phyloP scores from a whole-genome alignment of 2,329 filamentous ascomycete genomes.

The Fusarium setosum region DNA sequence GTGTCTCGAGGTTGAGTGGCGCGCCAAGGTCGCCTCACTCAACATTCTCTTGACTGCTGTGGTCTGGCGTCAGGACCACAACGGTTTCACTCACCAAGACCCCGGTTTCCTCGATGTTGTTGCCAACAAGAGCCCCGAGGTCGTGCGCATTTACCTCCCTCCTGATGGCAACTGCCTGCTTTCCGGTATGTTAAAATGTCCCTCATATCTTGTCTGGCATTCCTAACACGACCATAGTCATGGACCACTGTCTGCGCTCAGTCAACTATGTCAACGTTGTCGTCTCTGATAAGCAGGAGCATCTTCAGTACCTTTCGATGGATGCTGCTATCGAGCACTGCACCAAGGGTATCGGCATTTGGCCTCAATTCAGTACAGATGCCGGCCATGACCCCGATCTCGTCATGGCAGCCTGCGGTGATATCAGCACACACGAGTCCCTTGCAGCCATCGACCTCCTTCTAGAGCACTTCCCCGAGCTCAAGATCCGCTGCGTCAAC shows the following conservation, averaged over 20 bases:
- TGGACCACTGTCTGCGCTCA: constrained; percentile 80
- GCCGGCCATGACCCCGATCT: constrained; percentile 75
- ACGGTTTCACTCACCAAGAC: constrained; percentile 85
- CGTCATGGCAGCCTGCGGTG: constrained; percentile 81
- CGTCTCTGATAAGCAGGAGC: constrained; percentile 83
- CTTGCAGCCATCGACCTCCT: constrained; percentile 80
- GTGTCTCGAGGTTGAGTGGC: constrained; percentile 82
- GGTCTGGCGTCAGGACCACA: constrained; percentile 86
- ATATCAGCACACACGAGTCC: constrained; percentile 79
- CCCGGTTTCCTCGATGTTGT: constrained; percentile 84
- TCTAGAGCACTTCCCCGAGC: constrained; percentile 74
- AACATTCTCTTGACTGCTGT: constrained; percentile 84
- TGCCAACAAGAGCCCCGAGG: constrained; percentile 82
- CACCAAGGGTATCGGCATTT: constrained; percentile 82
- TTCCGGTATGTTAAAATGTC: constrained; percentile 53
- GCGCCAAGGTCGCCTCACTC: constrained; percentile 77
- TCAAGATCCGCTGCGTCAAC: constrained; percentile 85
- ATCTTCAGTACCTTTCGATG: constrained; percentile 81
- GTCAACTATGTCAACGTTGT: constrained; percentile 85
- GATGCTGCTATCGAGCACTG: constrained; percentile 80
- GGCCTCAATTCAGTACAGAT: constrained; percentile 81
- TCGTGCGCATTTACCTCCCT: constrained; percentile 84
- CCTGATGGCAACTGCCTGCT: constrained; percentile 84
- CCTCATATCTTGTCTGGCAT: background rate
- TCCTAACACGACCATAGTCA: constrained; percentile 55